Evolutionary conservation across 129 eudicot genomes (phyloP).

Genomic region (Lactuca sativa): DNA sequence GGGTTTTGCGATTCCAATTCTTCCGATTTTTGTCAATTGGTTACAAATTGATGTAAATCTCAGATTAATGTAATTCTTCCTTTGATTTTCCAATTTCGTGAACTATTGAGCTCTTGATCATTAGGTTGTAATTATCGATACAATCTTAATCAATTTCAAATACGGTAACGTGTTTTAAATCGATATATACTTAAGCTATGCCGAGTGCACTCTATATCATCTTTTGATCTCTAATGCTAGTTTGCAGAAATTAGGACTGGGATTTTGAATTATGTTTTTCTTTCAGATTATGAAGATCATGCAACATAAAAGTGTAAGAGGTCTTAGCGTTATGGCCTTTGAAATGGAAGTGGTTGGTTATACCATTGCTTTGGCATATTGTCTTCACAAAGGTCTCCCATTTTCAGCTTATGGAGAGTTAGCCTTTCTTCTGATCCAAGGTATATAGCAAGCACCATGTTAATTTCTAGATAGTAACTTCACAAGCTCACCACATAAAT

Average conservation of each 20-base stretch:
- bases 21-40: neutral
- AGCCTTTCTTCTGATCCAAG: conserved; percentile 86
- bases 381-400: conserved; percentile 96
- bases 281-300: conserved; percentile 81
- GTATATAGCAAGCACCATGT: conserved; percentile 39
- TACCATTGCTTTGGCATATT: conserved; percentile 92
- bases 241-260: neutral
- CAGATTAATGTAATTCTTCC: neutral
- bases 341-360: conserved; percentile 98
- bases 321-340: conserved; percentile 80
- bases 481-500: neutral
- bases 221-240: neutral
- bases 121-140: conserved; percentile 1
- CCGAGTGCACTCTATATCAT: neutral
- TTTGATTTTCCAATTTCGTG: neutral
- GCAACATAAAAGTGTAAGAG: conserved; percentile 77
- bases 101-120: neutral
- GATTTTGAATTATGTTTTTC: conserved; percentile 1
- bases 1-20: conserved; percentile 20
- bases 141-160: neutral
- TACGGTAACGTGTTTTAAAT: neutral
- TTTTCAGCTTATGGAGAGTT: conserved; percentile 97
- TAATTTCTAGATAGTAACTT: neutral
- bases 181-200: neutral
- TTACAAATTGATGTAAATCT: conserved; percentile 2